Conservation (phyloP, 2,329 filamentous ascomycete species). For the Purpureocillium lavendulum region DNA sequence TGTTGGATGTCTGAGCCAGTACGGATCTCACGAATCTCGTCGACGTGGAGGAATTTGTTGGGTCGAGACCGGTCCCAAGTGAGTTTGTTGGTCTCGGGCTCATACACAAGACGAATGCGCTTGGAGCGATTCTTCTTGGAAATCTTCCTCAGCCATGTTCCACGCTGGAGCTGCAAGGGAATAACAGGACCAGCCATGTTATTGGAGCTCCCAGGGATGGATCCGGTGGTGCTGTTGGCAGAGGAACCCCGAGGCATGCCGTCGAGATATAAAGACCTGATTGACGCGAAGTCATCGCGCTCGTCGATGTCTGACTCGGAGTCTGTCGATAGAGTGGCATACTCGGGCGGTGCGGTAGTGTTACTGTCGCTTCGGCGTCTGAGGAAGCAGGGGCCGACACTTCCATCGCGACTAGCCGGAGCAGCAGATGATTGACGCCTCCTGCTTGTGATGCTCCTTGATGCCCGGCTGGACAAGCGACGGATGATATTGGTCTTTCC, state of each 20-base stretch:
- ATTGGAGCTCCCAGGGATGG: slow-evolving; percentile 33
- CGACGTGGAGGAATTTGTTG: slow-evolving; percentile 82
- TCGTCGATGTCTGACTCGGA: slow-evolving; percentile 52
- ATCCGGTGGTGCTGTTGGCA: slow-evolving; percentile 37
- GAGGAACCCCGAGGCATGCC: slow-evolving; percentile 37
- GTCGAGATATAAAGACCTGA: slow-evolving; percentile 32
- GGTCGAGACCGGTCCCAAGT: slow-evolving; percentile 76
- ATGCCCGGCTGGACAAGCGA: slow-evolving; percentile 73
- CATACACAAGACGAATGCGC: slow-evolving; percentile 62
- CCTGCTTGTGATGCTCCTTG: slow-evolving; percentile 54
- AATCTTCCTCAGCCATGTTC: slow-evolving; percentile 71
- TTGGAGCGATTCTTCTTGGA: slow-evolving; percentile 75
- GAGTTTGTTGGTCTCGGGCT: slow-evolving; percentile 77
- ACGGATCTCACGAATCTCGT: slow-evolving; percentile 89
- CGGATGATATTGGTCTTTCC: slow-evolving; percentile 57
- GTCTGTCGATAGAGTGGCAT: slow-evolving; percentile 31
- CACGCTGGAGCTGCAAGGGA: slow-evolving; percentile 67
- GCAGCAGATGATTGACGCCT: slow-evolving; percentile 72
- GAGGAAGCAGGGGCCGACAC: slow-evolving; percentile 81
- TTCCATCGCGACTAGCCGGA: slow-evolving; percentile 73
- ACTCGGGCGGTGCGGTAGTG: slow-evolving; percentile 53
- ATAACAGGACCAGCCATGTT: slow-evolving; percentile 61
- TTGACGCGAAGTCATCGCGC: slow-evolving; percentile 30
- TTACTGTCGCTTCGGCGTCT: slow-evolving; percentile 86
- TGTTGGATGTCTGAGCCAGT: slow-evolving; percentile 77